phyloP scores from a whole-genome alignment of 106 monocot species.

The Allium sativum region DNA sequence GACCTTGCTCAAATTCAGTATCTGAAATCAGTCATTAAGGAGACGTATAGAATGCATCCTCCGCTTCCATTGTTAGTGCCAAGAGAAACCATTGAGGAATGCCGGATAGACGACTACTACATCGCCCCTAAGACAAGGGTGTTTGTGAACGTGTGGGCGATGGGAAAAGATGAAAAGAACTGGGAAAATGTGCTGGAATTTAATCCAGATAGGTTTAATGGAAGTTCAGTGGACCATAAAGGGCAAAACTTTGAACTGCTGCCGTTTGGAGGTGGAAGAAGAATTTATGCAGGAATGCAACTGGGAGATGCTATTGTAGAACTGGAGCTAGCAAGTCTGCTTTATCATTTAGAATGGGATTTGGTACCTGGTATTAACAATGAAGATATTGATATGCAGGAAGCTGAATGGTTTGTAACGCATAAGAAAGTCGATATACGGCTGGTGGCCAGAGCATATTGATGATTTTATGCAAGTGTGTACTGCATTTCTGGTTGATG shows the following conservation, averaged over 20 bases:
- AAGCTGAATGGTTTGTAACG: not conserved
- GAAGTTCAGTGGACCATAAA: not conserved
- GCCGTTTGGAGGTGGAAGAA: conserved; percentile 1
- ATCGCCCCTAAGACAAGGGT: not conserved
- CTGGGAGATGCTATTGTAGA: not conserved
- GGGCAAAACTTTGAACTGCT: not conserved
- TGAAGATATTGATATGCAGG: conserved; percentile 4
- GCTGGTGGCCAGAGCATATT: not conserved
- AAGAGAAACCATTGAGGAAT: not conserved
- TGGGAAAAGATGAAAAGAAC: conserved; percentile 4
- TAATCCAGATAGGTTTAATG: conserved; percentile 2
- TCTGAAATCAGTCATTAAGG: conserved; percentile 7
- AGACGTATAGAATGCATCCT: conserved; percentile 2
- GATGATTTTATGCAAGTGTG: not conserved
- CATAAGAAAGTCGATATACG: conserved; percentile 1
- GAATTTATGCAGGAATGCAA: not conserved
- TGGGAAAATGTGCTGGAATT: not conserved
- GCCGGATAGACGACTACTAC: not conserved
- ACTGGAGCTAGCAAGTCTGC: not conserved
- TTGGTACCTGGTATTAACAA: not conserved
- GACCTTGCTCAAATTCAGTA: conserved; percentile 8
- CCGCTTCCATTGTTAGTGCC: conserved; percentile 1
- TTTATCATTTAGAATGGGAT: conserved; percentile 4
- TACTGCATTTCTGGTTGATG: too few species aligned
- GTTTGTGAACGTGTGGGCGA: conserved; percentile 1